A percentile compares a stretch with the other conserved stretches of the same genome.
These are phyloP conservation scores for Blastobotrys attinorum DNA, from an alignment of 805 yeast species.

Conservation along the genomic window DNA sequence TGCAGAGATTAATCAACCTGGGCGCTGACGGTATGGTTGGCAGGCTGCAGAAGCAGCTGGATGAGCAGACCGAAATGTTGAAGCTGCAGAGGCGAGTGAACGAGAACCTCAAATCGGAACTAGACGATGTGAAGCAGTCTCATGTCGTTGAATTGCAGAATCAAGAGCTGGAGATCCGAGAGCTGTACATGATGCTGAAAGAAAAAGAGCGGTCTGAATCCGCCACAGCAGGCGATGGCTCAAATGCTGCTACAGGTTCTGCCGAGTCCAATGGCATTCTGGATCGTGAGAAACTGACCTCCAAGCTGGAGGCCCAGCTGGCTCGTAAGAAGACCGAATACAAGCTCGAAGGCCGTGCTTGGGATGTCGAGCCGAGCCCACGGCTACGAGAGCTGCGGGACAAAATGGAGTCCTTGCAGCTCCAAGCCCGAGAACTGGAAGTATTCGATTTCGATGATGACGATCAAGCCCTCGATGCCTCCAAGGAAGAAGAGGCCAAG, in stretches of 20 bases:
- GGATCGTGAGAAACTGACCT: constrained; percentile 26
- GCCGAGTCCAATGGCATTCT: constrained; percentile 21
- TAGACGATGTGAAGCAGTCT: constrained; percentile 49
- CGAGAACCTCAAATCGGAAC: constrained; percentile 49
- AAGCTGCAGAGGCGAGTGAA: constrained; percentile 53
- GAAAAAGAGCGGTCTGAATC: constrained; percentile 29
- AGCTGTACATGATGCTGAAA: constrained; percentile 45
- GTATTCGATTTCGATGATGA: constrained; percentile 76
- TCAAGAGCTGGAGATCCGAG: constrained; percentile 53
- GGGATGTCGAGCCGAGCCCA: constrained; percentile 65
- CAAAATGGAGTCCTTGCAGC: constrained; percentile 77
- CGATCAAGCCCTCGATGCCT: no score
- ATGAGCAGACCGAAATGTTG: constrained; percentile 54
- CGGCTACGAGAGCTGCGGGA: constrained; percentile 67
- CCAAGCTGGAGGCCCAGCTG: constrained; percentile 26
- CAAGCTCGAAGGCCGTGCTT: constrained; percentile 33
- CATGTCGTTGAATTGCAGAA: constrained; percentile 29
- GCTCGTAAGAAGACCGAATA: constrained; percentile 32
- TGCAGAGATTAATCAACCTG: constrained; percentile 56
- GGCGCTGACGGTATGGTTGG: constrained; percentile 73
- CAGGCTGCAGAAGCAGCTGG: constrained; percentile 49
- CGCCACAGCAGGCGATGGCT: constrained; percentile 1
- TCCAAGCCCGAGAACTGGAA: constrained; percentile 79
- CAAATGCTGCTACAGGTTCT: neutral
- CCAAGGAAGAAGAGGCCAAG: constrained; percentile 46